Evolutionary conservation across 306 rosid species (phyloP).

Genomic region (Nissolia schottii): DNA sequence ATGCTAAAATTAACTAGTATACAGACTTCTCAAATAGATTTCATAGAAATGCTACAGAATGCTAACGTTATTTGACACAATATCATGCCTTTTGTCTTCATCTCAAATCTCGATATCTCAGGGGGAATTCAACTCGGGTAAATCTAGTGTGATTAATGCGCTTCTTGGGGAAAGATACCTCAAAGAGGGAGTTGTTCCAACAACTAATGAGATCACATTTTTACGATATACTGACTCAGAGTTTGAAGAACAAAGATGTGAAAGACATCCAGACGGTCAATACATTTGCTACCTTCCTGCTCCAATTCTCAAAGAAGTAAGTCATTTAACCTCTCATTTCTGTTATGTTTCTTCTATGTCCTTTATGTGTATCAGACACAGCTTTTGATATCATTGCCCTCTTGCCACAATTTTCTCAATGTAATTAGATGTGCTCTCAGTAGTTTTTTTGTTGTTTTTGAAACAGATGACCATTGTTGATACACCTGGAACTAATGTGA

Average conservation of each 20-base stretch:
- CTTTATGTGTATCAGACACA: neutral
- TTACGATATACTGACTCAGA: slow-evolving; percentile 54
- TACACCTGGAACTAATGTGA: slow-evolving; percentile 99
- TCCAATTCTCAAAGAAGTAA: slow-evolving; percentile 85
- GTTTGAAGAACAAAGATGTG: slow-evolving; percentile 61
- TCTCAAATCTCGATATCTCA: slow-evolving; percentile 33
- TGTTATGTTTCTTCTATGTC: slow-evolving; percentile 10
- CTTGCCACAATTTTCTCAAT: neutral
- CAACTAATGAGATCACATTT: slow-evolving; percentile 95
- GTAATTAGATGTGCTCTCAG: slow-evolving; percentile 5
- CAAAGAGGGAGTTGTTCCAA: slow-evolving; percentile 95
- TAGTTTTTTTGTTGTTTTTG: slow-evolving; percentile 8
- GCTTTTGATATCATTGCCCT: neutral
- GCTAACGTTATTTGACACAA: slow-evolving; percentile 18
- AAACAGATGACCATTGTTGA: slow-evolving; percentile 89
- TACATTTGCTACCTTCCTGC: slow-evolving; percentile 87
- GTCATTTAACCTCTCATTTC: neutral
- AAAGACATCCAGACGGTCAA: slow-evolving; percentile 95
- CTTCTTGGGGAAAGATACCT: slow-evolving; percentile 93
- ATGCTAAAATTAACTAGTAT: neutral
- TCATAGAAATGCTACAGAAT: slow-evolving; percentile 21
- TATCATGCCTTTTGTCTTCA: neutral
- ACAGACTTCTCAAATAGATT: neutral
- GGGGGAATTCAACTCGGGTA: slow-evolving; percentile 99
- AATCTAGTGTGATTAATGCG: slow-evolving; percentile 94